Percentiles rank a stretch among this genome's conserved stretches.
Evolutionary conservation across 2,329 filamentous ascomycete species (phyloP).

Genomic region (Akanthomyces muscarius): DNA sequence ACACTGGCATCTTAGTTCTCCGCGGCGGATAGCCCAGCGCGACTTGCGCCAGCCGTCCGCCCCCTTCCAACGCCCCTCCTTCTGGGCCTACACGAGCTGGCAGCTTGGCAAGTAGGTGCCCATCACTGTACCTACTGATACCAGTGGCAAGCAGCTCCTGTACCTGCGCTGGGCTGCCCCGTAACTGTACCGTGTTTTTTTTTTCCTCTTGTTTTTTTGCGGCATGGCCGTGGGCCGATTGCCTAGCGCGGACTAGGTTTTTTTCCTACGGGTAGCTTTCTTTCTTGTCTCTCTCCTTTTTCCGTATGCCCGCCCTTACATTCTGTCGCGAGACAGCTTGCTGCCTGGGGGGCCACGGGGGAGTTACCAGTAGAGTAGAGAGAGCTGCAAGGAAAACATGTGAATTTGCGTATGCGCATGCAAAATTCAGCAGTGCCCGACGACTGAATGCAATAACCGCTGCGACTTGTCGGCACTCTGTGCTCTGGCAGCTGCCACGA

Average conservation of each 20-base stretch:
- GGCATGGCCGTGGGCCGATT: constrained; percentile 7
- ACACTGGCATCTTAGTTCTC: too few species aligned
- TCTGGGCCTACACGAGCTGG: too few species aligned
- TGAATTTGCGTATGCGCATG: too few species aligned
- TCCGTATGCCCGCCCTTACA: neutral
- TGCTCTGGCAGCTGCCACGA: too few species aligned
- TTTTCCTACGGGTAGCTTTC: neutral
- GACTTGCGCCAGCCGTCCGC: too few species aligned
- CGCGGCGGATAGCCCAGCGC: too few species aligned
- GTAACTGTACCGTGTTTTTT: neutral
- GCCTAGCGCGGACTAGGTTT: neutral
- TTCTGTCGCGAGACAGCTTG: neutral
- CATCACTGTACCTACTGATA: neutral
- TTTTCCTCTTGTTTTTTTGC: neutral
- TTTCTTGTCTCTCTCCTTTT: neutral
- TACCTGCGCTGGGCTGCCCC: neutral
- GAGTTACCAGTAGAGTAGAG: too few species aligned
- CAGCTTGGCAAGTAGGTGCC: too few species aligned
- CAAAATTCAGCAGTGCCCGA: too few species aligned
- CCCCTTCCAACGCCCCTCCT: neutral
- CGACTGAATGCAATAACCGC: too few species aligned
- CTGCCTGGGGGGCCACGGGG: neutral
- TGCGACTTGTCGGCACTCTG: too few species aligned
- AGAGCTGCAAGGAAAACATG: too few species aligned
- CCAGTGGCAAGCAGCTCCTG: neutral